These are phyloP conservation scores for Avena sativa DNA, from an alignment of 176 grass and related monocot species.

Conservation along the genomic window DNA sequence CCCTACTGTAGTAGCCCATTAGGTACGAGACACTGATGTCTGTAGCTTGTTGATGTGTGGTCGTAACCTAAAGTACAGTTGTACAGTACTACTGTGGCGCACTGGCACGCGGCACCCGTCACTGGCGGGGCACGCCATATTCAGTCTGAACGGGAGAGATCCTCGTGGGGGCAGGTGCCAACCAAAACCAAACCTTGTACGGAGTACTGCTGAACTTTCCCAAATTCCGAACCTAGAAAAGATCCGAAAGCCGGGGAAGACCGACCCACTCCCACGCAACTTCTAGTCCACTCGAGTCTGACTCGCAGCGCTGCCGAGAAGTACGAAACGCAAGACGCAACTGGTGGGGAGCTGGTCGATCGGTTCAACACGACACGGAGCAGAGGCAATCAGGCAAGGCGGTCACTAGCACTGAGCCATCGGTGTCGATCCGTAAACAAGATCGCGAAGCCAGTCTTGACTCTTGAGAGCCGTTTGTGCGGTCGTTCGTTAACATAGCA, in stretches of 20 bases:
- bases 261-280: not conserved
- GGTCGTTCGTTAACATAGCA: not conserved
- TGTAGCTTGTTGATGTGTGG: not conserved
- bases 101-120: not conserved
- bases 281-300: not conserved
- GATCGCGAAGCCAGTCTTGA: not conserved
- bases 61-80: not conserved
- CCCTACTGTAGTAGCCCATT: not conserved
- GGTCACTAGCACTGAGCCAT: not conserved
- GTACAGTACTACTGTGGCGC: not conserved
- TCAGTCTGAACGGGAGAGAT: not conserved
- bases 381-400: not conserved
- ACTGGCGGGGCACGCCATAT: not conserved
- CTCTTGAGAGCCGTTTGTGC: not conserved
- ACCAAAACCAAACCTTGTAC: not conserved
- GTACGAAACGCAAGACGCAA: constrained; percentile 3
- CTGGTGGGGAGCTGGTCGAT: not conserved
- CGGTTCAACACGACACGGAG: constrained; percentile 11
- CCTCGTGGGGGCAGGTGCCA: not conserved
- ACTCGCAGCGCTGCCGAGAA: not conserved
- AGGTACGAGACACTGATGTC: not conserved
- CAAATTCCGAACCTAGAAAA: not conserved
- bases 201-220: not conserved
- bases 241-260: not conserved
- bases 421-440: not conserved